Evolutionary conservation across 2,329 filamentous ascomycete species (phyloP), one percentile per base, ranked within the genome.

Genomic region (Lecanosticta acicola): DNA sequence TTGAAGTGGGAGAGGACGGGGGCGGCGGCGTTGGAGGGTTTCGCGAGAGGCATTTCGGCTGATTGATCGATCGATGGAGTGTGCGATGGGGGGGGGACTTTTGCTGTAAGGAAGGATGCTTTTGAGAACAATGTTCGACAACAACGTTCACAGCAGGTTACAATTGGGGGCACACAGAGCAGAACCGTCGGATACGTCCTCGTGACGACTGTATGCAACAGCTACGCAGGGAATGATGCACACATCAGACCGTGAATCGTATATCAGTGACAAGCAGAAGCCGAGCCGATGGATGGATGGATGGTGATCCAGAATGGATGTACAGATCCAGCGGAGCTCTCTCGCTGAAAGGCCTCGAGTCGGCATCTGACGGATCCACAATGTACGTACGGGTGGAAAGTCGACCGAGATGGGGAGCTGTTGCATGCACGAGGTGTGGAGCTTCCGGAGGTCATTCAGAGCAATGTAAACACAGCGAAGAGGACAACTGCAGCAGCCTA

Each of bases 1-100:
- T 87, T 88, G 70, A 94, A 95, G 14, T 57, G 53, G 5, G 53
- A 55, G 42, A 59, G 48, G 13, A 59, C 55, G 13, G 43, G 41
- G 4, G 21, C 44, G 1, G 42, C 43, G 9, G 48, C 41, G 20
- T 58, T 37, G 4, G 26, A 13, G 14, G 55, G 55, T 20, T 50
- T 55, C 35, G 55, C 55, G 49, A 59, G 53, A 53, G 53, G 49
- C 56, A 59, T 59, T 2, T 21, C 20, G 26, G 17, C 3, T 7
- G 17, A n/a, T 24, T 17, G 26, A 33, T 39, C 8, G 20, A 24
- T n/a, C 4, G 26, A 13, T 11, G 14, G 19, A 39, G 14, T 38
- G n/a, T n/a, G n/a, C n/a, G n/a, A 34, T 34, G 13, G 13, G 17
- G 11, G 17, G n/a, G n/a, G n/a, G n/a, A n/a, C n/a, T n/a, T n/a